Evolutionary conservation across 352 stramenopile species (phyloP), one percentile per base, ranked within the genome.

Genomic region (Chrysophaeum taylorii): DNA sequence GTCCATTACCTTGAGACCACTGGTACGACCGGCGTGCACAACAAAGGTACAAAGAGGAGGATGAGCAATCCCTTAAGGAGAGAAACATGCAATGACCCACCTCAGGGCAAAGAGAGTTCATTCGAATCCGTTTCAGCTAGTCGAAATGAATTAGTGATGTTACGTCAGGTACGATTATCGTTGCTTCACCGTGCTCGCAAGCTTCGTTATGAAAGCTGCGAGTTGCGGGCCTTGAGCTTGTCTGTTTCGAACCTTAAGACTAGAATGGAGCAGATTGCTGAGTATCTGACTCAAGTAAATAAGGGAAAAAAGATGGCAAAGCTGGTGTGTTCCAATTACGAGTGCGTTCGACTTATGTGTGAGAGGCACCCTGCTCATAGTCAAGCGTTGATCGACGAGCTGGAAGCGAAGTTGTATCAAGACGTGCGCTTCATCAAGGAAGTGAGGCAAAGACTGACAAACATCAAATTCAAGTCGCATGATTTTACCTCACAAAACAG

Each of bases 371-470:
- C 73, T 15, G 73, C 73, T 16, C 68, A 77, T 61, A 54, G 35
- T 35, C 73, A 71, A 36, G 73, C 73, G 18, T 35, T 77, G 31
- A 77, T 77, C 37, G 69, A 71, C 23, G 73, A 77, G 45, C 61
- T 77, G 15, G 64, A 77, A 52, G 36, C 41, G 0, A 77, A 77
- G 62, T 37, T 77, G n/a, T 69, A 52, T 5, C 39, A 53, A 41
- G 73, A 77, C 52, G 38, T n/a, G 2, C 54, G 37, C 16, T 54
- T 77, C 18, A 72, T 77, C 21, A 5, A 54, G 25, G 61, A 76
- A 27, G 69, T 77, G 33, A 61, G 36, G 25, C 62, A 72, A 23
- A 9, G 60, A 21, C 38, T 77, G 35, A 48, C 70, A 43, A 63
- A 76, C 27, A 67, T 35, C 12, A 38, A n/a, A 15, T 73, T 73